These are phyloP conservation scores for Neospermospora avenae DNA, from an alignment of 2,329 filamentous ascomycete genomes.

Conservation along the genomic window DNA sequence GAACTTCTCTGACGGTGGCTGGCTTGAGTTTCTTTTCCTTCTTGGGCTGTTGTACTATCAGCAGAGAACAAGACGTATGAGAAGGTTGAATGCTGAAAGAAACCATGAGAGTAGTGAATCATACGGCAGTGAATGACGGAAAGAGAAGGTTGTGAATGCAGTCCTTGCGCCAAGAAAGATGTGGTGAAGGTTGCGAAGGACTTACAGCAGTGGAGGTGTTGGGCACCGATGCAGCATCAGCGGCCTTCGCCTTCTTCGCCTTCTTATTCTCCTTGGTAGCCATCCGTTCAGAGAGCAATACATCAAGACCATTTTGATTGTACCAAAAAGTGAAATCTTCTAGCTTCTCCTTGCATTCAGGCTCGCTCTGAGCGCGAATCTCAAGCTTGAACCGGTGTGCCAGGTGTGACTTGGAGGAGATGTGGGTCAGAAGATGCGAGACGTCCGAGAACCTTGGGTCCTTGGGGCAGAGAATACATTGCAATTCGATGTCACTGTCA, in stretches of 20 bases:
- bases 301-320: conserved; percentile 63
- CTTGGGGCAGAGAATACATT: conserved; percentile 81
- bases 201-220: conserved; percentile 17
- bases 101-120: not conserved
- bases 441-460: conserved; percentile 81
- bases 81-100: not conserved
- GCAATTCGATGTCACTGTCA: conserved; percentile 55
- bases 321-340: conserved; percentile 79
- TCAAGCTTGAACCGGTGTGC: conserved; percentile 79
- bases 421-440: conserved; percentile 88
- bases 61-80: not conserved
- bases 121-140: not conserved
- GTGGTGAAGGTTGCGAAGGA: not conserved
- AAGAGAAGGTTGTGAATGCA: not conserved
- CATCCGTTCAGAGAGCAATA: conserved; percentile 74
- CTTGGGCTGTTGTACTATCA: conserved; percentile 6
- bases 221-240: not conserved
- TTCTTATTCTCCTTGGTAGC: conserved; percentile 70
- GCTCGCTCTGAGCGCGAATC: conserved; percentile 65
- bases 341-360: conserved; percentile 59
- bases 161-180: no score
- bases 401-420: conserved; percentile 89
- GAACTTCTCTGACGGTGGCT: conserved; percentile 5
- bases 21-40: conserved; percentile 17
- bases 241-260: conserved; percentile 30